Base-by-base conservation (phyloP, 129 eudicot species). In the Deinandra increscens region DNA sequence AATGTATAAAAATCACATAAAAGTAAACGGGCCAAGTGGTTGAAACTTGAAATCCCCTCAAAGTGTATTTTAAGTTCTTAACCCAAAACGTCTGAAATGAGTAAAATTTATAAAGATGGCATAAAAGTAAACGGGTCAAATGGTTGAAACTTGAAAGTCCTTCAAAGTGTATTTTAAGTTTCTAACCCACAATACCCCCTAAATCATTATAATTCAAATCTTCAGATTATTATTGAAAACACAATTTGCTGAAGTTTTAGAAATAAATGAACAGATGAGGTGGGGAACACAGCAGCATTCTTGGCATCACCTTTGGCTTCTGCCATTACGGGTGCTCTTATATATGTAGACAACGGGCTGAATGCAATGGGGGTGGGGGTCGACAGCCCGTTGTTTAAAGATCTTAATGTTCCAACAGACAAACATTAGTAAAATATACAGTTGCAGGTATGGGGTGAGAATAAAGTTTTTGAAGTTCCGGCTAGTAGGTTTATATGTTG, bases 251-350 rank as follows among this genome's bases (percentile, higher is more conserved):
- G 31, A 75, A 41, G 70, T 69, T 66, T 62, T 19, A 13, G 54
- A 54, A 60, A 67, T 53, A 64, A 76, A 68, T 75, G 60, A 43
- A 77, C 90, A 91, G 97, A 88, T 31, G 97, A 91, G 66, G 94
- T 91, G 56, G 97, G 97, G 9, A 82, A 92, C 68, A 79, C 98
- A 0, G 98, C 96, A 4, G 98, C 98, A 18, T 92, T 92, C 78
- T 75, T 92, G 74, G 98, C 96, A 71, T 92, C 98, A 26, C 96
- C 98, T 13, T 76, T 92, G 76, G 98, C 98, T 8, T 92, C 98
- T 42, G 96, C 98, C 31, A 88, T 92, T 12, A 92, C 98, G 1
- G 96, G 96, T 68, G 89, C 96, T 9, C 89, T 88, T 68, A 72
- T 92, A 72, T 88, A 91, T 5, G 98, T 91, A 4, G 98, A 91